A percentile compares a stretch with the other conserved stretches of the same genome.
Evolutionary conservation across 2,329 filamentous ascomycete genomes (phyloP).

Genomic region (Hymenoscyphus scutula): DNA sequence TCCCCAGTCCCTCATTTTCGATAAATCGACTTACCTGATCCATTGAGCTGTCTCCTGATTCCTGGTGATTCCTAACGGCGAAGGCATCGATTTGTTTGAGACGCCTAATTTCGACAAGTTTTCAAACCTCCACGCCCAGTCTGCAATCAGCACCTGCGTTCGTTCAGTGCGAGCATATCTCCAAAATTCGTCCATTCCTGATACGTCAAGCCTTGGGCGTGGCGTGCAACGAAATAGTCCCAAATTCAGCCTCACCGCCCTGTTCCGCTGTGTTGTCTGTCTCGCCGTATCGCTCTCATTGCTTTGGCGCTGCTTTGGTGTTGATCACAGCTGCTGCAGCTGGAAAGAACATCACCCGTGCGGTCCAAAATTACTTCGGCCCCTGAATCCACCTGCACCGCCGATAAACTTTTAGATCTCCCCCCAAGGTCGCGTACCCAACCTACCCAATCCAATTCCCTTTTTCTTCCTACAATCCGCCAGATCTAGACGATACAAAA

Average conservation of each 20-base stretch:
- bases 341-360: background rate
- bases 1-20: background rate
- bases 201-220: background rate
- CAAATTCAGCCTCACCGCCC: background rate
- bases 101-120: background rate
- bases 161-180: background rate
- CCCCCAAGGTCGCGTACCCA: no score
- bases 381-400: slow-evolving; percentile 1
- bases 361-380: background rate
- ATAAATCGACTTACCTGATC: background rate
- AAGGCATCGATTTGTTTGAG: background rate
- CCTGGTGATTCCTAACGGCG: background rate
- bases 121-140: background rate
- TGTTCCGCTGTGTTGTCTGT: background rate
- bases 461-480: background rate
- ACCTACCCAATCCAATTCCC: background rate
- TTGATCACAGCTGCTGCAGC: background rate
- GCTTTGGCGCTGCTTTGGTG: slow-evolving; percentile 1
- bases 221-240: background rate
- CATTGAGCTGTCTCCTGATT: background rate
- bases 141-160: background rate
- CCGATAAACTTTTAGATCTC: slow-evolving; percentile 8
- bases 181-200: background rate
- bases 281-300: background rate
- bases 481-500: background rate